These are phyloP conservation scores for Zymoseptoria pseudotritici DNA, from an alignment of 2,329 filamentous ascomycete genomes.

Conservation along the genomic window DNA sequence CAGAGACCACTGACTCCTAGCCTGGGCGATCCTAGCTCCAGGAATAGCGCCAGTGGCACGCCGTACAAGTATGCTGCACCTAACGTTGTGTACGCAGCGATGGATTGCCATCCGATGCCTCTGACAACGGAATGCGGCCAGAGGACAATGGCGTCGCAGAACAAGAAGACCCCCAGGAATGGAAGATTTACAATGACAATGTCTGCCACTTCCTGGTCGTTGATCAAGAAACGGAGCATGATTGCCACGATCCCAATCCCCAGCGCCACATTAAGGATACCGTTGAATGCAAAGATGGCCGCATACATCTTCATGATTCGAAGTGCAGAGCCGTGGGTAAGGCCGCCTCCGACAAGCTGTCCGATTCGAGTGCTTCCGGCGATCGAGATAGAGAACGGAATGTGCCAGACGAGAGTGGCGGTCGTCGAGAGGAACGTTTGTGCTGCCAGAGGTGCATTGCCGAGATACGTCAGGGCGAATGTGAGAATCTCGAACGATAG, in stretches of 20 bases:
- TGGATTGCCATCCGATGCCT: conserved; percentile 32
- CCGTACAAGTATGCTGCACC: conserved; percentile 33
- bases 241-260: conserved; percentile 26
- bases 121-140: conserved; percentile 32
- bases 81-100: conserved; percentile 34
- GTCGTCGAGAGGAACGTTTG: conserved; percentile 15
- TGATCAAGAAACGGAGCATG: conserved; percentile 29
- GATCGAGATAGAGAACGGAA: conserved; percentile 35
- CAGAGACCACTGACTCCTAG: conserved; percentile 32
- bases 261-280: conserved; percentile 29
- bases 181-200: conserved; percentile 31
- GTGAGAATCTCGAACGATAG: conserved; percentile 24
- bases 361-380: conserved; percentile 34
- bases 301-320: conserved; percentile 26
- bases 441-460: conserved; percentile 19
- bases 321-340: conserved; percentile 25
- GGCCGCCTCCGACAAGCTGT: conserved; percentile 34
- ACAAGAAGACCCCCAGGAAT: conserved; percentile 29
- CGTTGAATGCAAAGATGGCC: conserved; percentile 30
- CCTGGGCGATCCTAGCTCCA: conserved; percentile 31
- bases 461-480: conserved; percentile 28
- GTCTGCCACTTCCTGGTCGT: conserved; percentile 29
- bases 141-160: conserved; percentile 30
- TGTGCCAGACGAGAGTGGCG: conserved; percentile 33
- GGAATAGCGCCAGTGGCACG: conserved; percentile 29